Base-by-base conservation (phyloP, 176 grass and related monocot genomes). In the Juncus inflexus region DNA sequence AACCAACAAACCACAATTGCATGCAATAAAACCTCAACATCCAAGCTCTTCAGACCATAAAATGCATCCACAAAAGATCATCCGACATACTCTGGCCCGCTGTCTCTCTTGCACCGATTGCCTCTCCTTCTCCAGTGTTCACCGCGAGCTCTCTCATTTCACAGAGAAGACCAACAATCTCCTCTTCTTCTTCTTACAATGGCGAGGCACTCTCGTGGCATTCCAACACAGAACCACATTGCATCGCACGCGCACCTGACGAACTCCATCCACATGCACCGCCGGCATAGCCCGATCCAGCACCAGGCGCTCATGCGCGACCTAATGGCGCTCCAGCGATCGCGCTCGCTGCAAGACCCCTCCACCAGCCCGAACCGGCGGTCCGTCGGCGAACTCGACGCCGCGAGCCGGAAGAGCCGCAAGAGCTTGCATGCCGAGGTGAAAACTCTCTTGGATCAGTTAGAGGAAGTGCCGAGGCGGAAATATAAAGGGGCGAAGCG, bases 191-290 rank as follows among this genome's bases (percentile, higher is more conserved):
- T 43, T 52, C 42, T 3, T 10, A 50, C 64, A 66, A 59, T 70
- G 67, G 4, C 56, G 13, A 60, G 6, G 14, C 58, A 13, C 1
- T 11, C n/a, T 16, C 38, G 58, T 71, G 40, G 66, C 10, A 41
- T 35, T 5, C 5, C 12, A 40, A 55, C 35, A 56, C 49, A 55
- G 54, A 69, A 38, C 66, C 66, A 69, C 51, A 13, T 55, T 1
- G 53, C 54, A 59, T 71, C 50, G 10, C 94, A 97, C 56, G 83
- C 81, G 45, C 94, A 92, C 72, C 85, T 97, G 37, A 86, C 88
- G 66, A 91, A 82, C 78, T 89, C 77, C 60, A 82, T 86, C 80
- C 94, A 97, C 75, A 78, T 89, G 78, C 84, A 82, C 63, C 84
- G 80, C 76, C 85, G 80, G 16, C 74, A 69, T 74, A n/a, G 62